Percentiles rank a stretch among this genome's conserved stretches.
Conservation (phyloP, 331 rosid genomes). For the Acacia concinna region DNA sequence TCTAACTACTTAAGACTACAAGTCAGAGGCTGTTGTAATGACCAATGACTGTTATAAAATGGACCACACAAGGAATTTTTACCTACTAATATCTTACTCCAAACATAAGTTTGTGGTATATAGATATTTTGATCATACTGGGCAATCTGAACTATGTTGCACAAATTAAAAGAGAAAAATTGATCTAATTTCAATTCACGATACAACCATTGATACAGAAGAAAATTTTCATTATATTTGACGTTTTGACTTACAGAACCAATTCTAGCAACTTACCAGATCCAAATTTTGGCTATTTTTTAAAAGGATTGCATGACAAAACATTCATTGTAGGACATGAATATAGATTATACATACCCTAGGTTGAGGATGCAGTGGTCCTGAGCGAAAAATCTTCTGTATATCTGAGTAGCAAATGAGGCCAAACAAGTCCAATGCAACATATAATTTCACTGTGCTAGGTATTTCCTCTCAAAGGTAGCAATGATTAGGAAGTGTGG, state of each 20-base stretch:
- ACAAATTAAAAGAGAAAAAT: not conserved
- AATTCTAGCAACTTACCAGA: constrained; percentile 10
- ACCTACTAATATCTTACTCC: not conserved
- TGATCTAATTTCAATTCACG: constrained; percentile 19
- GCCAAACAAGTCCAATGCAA: constrained; percentile 36
- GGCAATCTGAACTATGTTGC: not conserved
- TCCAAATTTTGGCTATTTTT: not conserved
- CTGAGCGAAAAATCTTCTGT: constrained; percentile 83
- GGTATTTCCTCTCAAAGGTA: not conserved
- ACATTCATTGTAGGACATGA: constrained; percentile 2
- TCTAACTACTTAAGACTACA: not conserved
- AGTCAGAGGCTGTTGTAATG: not conserved
- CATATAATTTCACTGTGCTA: not conserved
- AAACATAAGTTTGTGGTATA: not conserved
- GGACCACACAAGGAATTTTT: not conserved
- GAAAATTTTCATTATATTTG: constrained; percentile 1
- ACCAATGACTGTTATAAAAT: not conserved
- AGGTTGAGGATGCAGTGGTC: constrained; percentile 83
- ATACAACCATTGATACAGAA: not conserved
- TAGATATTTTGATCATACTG: not conserved
- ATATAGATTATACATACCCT: constrained; percentile 49
- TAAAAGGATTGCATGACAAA: not conserved
- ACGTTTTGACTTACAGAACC: constrained; percentile 12
- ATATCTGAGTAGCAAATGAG: constrained; percentile 62
- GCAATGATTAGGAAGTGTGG: not conserved